Percentiles rank a stretch among this genome's conserved stretches.
Conservation (phyloP, 2,329 filamentous ascomycete species). For the Pseudocercospora macadamiae region DNA sequence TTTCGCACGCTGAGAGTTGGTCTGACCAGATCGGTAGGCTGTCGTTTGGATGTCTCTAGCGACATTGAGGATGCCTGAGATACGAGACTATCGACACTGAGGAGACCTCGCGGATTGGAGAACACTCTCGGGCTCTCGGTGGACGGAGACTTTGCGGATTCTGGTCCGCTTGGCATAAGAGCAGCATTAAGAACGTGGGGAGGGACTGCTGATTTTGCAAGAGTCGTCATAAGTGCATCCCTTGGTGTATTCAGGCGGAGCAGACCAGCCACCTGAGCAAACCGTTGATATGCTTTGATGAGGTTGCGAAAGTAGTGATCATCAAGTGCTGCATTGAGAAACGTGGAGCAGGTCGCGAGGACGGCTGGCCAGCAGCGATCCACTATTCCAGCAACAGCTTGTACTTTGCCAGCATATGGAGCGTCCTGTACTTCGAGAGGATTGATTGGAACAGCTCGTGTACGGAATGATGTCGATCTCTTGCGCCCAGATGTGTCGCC, state of each 20-base stretch:
- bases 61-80: conserved; percentile 58
- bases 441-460: conserved; percentile 79
- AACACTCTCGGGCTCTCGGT: conserved; percentile 63
- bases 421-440: conserved; percentile 76
- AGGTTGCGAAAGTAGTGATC: conserved; percentile 91
- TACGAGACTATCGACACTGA: conserved; percentile 72
- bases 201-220: conserved; percentile 91
- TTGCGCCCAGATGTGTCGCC: conserved; percentile 35
- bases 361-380: conserved; percentile 95
- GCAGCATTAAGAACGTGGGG: conserved; percentile 63
- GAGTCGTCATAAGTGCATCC: conserved; percentile 90
- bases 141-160: conserved; percentile 35
- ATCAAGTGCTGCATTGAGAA: conserved; percentile 87
- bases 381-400: conserved; percentile 78
- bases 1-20: conserved; percentile 81
- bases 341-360: conserved; percentile 91
- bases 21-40: conserved; percentile 56
- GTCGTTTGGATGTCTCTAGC: conserved; percentile 59
- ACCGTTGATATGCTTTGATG: conserved; percentile 90
- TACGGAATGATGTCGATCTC: conserved; percentile 70
- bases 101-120: conserved; percentile 69
- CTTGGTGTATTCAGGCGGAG: conserved; percentile 81
- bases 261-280: conserved; percentile 91
- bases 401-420: conserved; percentile 69
- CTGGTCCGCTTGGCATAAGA: conserved; percentile 29